Evolutionary conservation across 2,329 filamentous ascomycete species (phyloP), one percentile per base, ranked within the genome.

Genomic region (Decorospora gaudefroyi): DNA sequence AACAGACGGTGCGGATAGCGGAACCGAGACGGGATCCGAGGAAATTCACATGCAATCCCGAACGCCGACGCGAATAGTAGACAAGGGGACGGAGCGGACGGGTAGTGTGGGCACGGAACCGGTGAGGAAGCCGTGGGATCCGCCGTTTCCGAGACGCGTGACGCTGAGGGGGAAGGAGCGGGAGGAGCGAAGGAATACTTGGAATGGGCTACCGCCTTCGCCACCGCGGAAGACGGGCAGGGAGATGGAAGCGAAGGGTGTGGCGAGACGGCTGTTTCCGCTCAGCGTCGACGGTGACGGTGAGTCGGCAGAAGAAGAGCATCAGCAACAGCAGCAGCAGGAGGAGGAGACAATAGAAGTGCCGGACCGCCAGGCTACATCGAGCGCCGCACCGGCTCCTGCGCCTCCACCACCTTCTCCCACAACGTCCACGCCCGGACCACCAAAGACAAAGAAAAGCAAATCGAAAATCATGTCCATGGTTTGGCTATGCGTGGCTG

Each of bases 121-220:
- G 1, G 16, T 17, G 27, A 51, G 51, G 37, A 64, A 61, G 25
- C 64, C 62, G 6, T 66, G 59, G 61, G 55, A 63, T 19, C 53
- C 57, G 17, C 62, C 59, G 3, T 65, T 66, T 42, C 55, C 50
- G 1, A 52, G 13, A 21, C 30, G 38, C 2, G 7, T 10, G 19
- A 29, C 4, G 10, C 27, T 4, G 10, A 16, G 13, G 36, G 37
- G 18, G 18, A 15, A 32, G 17, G 30, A 37, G 46, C 18, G 12
- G 11, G 18, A 5, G 1, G 6, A 12, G 16, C n/a, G n/a, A n/a
- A 9, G 11, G 15, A 8, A 17, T 19, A 22, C 6, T 6, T 51
- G 42, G 45, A 46, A 34, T 2, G 11, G 32, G 8, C 16, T 51
- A 15, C 46, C 17, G 26, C 33, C 30, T 22, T n/a, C 4, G 18